phyloP scores from a whole-genome alignment of 2,329 filamentous ascomycete species.

The Scedosporium dehoogii region DNA sequence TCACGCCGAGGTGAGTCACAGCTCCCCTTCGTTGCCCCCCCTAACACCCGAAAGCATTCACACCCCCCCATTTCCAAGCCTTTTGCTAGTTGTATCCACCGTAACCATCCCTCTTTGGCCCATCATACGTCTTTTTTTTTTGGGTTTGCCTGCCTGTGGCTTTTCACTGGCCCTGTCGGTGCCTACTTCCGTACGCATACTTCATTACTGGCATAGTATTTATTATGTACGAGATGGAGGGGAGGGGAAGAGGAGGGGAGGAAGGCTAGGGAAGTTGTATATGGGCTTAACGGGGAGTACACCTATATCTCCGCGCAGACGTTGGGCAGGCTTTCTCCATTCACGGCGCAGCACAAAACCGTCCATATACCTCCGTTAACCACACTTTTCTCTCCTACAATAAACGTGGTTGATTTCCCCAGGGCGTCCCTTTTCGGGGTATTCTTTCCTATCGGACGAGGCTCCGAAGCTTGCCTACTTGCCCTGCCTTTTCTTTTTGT shows the following conservation, averaged over 20 bases:
- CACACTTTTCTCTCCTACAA: background rate
- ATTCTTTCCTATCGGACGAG: background rate
- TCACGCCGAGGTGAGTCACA: slow-evolving; percentile 55
- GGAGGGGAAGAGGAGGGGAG: background rate
- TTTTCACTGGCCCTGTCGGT: background rate
- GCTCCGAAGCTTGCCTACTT: background rate
- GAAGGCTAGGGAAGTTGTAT: background rate
- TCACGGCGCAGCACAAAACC: background rate
- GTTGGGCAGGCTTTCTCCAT: background rate
- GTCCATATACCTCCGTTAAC: background rate
- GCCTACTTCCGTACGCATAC: background rate
- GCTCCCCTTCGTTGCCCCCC: slow-evolving; percentile 7
- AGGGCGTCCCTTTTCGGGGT: background rate
- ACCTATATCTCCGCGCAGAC: background rate
- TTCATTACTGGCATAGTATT: background rate
- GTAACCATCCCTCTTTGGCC: slow-evolving; percentile 1
- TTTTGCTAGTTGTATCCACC: background rate
- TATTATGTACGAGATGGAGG: background rate
- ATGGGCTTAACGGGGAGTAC: background rate
- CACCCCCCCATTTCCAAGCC: slow-evolving; percentile 3
- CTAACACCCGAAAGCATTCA: background rate
- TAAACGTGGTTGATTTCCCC: background rate
- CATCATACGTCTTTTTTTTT: background rate
- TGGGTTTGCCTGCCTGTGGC: background rate
- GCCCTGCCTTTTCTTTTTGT: background rate